Conservation (phyloP, 176 grass and related monocot genomes). For the Tillandsia fasciculata region DNA sequence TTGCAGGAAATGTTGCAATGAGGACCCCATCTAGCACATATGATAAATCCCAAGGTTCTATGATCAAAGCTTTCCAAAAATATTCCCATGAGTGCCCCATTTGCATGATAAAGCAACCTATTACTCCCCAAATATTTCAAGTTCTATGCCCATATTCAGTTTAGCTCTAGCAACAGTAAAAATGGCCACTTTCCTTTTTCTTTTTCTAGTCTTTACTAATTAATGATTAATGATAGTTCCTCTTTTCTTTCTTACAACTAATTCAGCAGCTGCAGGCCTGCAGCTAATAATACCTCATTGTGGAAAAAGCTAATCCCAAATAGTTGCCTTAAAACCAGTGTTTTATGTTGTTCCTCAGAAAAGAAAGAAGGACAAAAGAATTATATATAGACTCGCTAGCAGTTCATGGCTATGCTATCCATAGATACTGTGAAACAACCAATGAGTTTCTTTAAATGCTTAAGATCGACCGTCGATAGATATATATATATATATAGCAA, state of each 20-base stretch:
- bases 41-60: neutral
- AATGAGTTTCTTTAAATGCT: neutral
- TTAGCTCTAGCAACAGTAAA: neutral
- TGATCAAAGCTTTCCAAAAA: neutral
- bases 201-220: neutral
- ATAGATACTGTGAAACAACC: too few relatives aligned
- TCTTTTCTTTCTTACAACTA: neutral
- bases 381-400: too few relatives aligned
- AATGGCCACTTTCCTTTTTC: too few relatives aligned
- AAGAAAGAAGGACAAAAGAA: too few relatives aligned
- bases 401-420: too few relatives aligned
- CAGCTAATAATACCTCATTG: too few relatives aligned
- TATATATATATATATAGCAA: neutral
- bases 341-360: too few relatives aligned
- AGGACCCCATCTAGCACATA: neutral
- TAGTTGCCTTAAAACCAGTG: too few relatives aligned
- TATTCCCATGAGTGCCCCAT: neutral
- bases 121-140: neutral
- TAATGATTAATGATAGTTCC: neutral
- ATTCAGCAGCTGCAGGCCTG: too few relatives aligned
- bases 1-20: neutral
- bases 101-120: neutral
- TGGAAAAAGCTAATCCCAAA: too few relatives aligned
- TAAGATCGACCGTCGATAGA: neutral
- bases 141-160: neutral